Percentiles rank a stretch among this genome's conserved stretches.
Evolutionary conservation across 495 filamentous ascomycete species (phyloP).

Genomic region (Talaromyces liani): DNA sequence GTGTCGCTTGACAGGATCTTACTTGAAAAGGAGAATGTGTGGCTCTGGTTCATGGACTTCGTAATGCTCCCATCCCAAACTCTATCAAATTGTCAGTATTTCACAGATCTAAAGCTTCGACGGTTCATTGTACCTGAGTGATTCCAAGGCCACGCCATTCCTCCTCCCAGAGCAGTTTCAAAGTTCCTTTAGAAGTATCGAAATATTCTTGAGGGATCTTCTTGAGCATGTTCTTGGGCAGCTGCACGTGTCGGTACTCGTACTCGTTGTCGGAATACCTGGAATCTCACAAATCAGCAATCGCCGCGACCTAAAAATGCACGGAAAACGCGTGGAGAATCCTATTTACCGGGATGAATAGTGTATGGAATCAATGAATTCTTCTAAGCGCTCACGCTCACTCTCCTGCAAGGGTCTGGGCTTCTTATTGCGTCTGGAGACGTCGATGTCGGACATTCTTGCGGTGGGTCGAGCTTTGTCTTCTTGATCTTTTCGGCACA

Average conservation of each 20-base stretch:
- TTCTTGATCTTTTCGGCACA: neutral
- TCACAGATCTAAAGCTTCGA: constrained; percentile 1
- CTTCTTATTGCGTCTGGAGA: constrained; percentile 71
- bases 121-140: constrained; percentile 59
- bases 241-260: constrained; percentile 94
- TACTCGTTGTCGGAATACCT: constrained; percentile 85
- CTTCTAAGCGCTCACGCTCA: no score
- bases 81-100: constrained; percentile 43
- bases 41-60: constrained; percentile 98
- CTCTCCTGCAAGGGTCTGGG: constrained; percentile 54
- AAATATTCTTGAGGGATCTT: constrained; percentile 94
- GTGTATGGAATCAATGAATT: constrained; percentile 81
- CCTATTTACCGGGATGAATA: constrained; percentile 76
- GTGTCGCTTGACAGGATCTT: constrained; percentile 19
- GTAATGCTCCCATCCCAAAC: constrained; percentile 97
- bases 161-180: constrained; percentile 96
- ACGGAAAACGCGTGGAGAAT: neutral
- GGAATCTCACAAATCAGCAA: neutral
- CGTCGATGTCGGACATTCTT: constrained; percentile 57
- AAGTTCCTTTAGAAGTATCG: constrained; percentile 77
- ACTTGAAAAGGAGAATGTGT: constrained; percentile 98
- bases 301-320: neutral
- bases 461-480: neutral
- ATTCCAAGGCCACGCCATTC: constrained; percentile 96
- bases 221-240: constrained; percentile 97